phyloP scores from a whole-genome alignment of 495 filamentous ascomycete species.

The Chaetomidium leptoderma region DNA sequence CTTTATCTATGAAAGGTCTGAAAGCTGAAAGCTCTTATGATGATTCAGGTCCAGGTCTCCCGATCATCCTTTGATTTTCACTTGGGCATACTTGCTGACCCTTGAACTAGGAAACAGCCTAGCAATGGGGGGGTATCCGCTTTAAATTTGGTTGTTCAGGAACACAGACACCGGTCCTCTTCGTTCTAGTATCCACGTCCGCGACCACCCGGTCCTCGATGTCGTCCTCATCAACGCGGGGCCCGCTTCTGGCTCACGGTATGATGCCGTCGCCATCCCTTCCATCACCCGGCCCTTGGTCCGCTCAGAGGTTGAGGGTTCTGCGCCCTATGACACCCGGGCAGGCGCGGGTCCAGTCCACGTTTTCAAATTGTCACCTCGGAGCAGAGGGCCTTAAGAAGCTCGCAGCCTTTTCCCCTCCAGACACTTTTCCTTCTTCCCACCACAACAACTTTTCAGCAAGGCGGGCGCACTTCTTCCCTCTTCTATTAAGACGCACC shows the following conservation, averaged over 20 bases:
- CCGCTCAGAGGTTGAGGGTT: neutral
- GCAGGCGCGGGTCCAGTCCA: neutral
- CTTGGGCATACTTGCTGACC: neutral
- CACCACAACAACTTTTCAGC: neutral
- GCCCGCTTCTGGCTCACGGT: neutral
- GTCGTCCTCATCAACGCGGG: neutral
- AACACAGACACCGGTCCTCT: neutral
- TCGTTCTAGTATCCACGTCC: neutral
- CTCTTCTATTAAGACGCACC: neutral
- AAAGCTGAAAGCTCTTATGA: neutral
- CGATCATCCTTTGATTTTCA: neutral
- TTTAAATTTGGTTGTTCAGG: neutral
- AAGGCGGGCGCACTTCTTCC: neutral
- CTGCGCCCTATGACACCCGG: neutral
- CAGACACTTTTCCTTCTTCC: neutral
- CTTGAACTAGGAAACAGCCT: neutral
- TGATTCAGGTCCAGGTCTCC: neutral
- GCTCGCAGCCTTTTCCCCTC: neutral
- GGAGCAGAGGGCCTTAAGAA: neutral
- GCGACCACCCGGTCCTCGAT: neutral
- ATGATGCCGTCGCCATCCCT: neutral
- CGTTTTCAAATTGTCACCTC: no score
- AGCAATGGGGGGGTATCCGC: neutral
- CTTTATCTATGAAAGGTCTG: no score
- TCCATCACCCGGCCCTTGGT: neutral